Evolutionary conservation across 768 basidiomycete species (phyloP).

Genomic region (Boletus sp.): DNA sequence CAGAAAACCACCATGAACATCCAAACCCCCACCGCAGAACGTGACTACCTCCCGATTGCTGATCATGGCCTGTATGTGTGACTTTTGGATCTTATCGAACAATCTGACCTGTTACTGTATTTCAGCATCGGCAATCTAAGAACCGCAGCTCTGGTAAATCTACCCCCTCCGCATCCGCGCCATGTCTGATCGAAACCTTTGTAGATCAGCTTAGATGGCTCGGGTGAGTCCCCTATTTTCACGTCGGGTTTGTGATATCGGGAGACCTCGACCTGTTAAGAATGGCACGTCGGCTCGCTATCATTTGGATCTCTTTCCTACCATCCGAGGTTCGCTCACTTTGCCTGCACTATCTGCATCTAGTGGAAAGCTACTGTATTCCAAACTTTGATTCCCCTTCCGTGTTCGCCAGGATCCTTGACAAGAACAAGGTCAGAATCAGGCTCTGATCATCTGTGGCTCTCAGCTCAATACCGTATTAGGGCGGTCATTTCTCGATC

Average conservation of each 20-base stretch:
- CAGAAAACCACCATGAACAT: slow-evolving; percentile 40
- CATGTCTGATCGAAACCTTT: slow-evolving; percentile 2
- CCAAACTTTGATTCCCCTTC: slow-evolving; percentile 94
- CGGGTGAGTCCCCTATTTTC: slow-evolving; percentile 46
- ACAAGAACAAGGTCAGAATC: slow-evolving; percentile 63
- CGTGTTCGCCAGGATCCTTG: slow-evolving; percentile 84
- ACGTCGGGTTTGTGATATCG: not conserved
- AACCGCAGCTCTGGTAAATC: slow-evolving; percentile 68
- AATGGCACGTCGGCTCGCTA: not conserved
- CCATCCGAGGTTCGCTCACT: slow-evolving; percentile 2
- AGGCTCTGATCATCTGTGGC: not conserved
- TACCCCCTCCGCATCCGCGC: not conserved
- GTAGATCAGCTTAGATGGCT: slow-evolving; percentile 75
- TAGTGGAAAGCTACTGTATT: slow-evolving; percentile 90
- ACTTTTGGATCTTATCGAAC: not conserved
- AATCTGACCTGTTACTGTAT: slow-evolving; percentile 6
- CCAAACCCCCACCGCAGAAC: slow-evolving; percentile 47
- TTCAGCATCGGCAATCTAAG: slow-evolving; percentile 77
- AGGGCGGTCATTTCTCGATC: slow-evolving; percentile 91
- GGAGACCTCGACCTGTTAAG: not conserved
- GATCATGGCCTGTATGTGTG: slow-evolving; percentile 74
- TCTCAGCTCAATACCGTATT: slow-evolving; percentile 1
- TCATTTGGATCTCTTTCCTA: not conserved
- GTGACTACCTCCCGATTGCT: slow-evolving; percentile 71
- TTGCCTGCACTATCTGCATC: not conserved